These are phyloP conservation scores for Laetiporus sulphureus DNA, from an alignment of 1,284 basidiomycete genomes.

Conservation along the genomic window DNA sequence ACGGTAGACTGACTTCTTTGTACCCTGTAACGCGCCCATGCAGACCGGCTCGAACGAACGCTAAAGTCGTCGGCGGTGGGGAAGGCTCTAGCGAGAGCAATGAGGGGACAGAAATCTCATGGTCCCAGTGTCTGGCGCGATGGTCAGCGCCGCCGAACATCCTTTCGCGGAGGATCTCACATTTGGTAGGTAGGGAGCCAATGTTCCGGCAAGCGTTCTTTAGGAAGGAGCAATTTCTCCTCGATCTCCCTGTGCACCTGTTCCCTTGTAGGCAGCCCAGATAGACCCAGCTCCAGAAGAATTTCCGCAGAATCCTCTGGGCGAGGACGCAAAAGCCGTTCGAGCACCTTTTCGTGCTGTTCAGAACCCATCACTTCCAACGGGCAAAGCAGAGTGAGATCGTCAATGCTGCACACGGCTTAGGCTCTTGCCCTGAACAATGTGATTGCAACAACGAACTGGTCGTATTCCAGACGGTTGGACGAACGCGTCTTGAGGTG, in stretches of 20 bases:
- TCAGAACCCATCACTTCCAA: conserved; percentile 11
- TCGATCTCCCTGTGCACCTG: conserved; percentile 63
- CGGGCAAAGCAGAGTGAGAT: too few relatives aligned
- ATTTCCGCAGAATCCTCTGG: conserved; percentile 34
- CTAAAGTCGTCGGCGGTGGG: conserved; percentile 71
- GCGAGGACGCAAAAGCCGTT: conserved; percentile 40
- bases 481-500: too few relatives aligned
- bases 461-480: too few relatives aligned
- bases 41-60: conserved; percentile 74
- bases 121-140: conserved; percentile 60
- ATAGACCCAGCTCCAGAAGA: conserved; percentile 48
- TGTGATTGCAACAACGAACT: too few relatives aligned
- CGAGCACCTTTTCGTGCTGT: conserved; percentile 26
- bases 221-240: conserved; percentile 60
- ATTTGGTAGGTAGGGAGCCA: conserved; percentile 74
- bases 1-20: conserved; percentile 46
- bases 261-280: conserved; percentile 47
- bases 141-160: conserved; percentile 9
- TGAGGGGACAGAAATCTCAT: conserved; percentile 50
- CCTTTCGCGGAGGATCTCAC: conserved; percentile 34
- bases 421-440: too few relatives aligned
- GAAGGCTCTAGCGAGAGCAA: conserved; percentile 61
- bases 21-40: conserved; percentile 79
- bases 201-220: conserved; percentile 52
- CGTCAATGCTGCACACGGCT: too few relatives aligned